A percentile compares a stretch with the other conserved stretches of the same genome.
These are phyloP conservation scores for Colletotrichum aenigma DNA, from an alignment of 2,329 filamentous ascomycete species.

Conservation along the genomic window DNA sequence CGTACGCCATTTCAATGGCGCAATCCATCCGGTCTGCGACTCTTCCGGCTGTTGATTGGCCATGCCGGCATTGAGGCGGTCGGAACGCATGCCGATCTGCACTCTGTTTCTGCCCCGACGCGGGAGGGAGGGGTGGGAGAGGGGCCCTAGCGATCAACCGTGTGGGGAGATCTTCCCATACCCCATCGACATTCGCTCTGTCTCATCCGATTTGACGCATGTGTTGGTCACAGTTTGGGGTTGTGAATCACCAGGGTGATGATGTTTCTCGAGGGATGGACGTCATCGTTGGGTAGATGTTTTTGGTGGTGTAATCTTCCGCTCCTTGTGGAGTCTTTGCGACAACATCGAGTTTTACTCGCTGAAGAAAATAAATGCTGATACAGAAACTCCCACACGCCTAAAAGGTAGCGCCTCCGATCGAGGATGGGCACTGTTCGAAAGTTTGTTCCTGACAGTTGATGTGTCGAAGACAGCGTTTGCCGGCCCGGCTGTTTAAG, in stretches of 20 bases:
- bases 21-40: neutral
- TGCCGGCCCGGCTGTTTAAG: neutral
- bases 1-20: neutral
- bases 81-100: conserved; percentile 2
- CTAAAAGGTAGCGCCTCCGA: neutral
- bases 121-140: neutral
- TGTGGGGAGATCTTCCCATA: neutral
- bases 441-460: neutral
- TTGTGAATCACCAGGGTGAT: neutral
- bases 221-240: neutral
- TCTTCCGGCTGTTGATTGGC: neutral
- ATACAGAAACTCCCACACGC: neutral
- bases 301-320: neutral
- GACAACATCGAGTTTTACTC: neutral
- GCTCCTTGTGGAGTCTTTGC: neutral
- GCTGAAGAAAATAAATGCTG: neutral
- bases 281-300: neutral
- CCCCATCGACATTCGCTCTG: neutral
- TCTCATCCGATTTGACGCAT: neutral
- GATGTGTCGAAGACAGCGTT: neutral
- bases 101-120: neutral
- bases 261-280: neutral
- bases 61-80: neutral
- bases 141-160: neutral
- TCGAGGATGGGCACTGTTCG: neutral